Base-by-base conservation (phyloP, 768 basidiomycete genomes). In the Cytidiella melzeri region DNA sequence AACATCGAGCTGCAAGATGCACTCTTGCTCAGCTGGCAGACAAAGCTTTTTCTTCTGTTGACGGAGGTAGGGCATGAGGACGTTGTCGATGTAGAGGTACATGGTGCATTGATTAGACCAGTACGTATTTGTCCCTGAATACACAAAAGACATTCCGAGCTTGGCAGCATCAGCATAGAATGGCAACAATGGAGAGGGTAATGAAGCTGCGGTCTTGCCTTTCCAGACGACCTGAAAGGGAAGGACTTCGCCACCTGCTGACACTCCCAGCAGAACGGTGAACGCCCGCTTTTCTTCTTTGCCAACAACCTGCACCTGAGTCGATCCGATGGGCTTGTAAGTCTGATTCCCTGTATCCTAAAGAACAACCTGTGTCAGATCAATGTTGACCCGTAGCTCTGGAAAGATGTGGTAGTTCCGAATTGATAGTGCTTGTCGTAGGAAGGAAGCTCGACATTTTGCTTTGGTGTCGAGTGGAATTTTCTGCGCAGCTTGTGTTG, bases 261-360 rank as follows among this genome's bases (percentile, higher is more conserved):
- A 61, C 10, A 71, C 51, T 0, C 62, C 62, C 7, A 67, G 62
- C 12, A 71, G 37, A 0, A 73, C 24, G 0, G 72, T 74, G 43
- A 73, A 68, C n/a, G 73, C 73, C 0, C 64, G 57, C 53, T 75
- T 75, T 47, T 74, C 71, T 1, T 72, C 71, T 10, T 46, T 25
- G 0, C 73, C 71, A 3, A 65, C 39, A 2, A 61, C 49, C 0
- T 57, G 37, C 2, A 74, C 68, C 47, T 75, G 73, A 46, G 67
- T 66, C 0, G 59, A 50, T 0, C 70, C 67, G 0, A 25, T 54
- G 21, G 56, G 28, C 1, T 52, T 59, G 49, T 60, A 74, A 3
- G 71, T 72, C 34, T 60, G 45, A 4, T 55, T 54, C 5, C 55
- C 44, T 9, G 59, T 63, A 19, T 56, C 64, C 3, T 56, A 51